A percentile compares a stretch with the other conserved stretches of the same genome.
These are phyloP conservation scores for Colletotrichum endophyticum DNA, from an alignment of 2,329 filamentous ascomycete species.

Conservation along the genomic window DNA sequence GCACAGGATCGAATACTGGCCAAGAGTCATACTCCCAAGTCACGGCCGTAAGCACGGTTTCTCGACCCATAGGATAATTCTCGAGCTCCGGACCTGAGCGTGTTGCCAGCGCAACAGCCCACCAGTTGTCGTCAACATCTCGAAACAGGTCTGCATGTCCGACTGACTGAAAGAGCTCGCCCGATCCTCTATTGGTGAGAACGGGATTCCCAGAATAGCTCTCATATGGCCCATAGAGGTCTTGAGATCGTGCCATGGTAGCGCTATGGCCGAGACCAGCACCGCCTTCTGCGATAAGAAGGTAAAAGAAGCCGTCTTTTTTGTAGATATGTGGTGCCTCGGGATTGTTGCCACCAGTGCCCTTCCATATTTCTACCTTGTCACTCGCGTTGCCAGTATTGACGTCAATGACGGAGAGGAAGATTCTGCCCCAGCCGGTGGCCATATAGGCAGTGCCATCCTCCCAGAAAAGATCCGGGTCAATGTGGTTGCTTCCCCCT, in stretches of 20 bases:
- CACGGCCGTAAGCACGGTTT: not conserved
- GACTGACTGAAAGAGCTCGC: constrained; percentile 33
- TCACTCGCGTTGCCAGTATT: not conserved
- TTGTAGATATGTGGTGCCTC: constrained; percentile 53
- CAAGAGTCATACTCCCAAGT: not conserved
- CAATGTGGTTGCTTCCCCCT: not conserved
- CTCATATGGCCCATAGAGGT: constrained; percentile 41
- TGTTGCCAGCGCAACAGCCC: not conserved
- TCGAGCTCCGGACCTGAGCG: not conserved
- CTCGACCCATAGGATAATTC: not conserved
- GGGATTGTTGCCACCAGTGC: not conserved
- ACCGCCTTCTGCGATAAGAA: constrained; percentile 50
- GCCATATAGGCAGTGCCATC: not conserved
- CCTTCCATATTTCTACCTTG: not conserved
- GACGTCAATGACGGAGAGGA: not conserved
- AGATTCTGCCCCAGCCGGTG: not conserved
- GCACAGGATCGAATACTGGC: not conserved
- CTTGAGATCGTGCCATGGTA: constrained; percentile 37
- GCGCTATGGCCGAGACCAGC: constrained; percentile 41
- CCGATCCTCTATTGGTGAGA: constrained; percentile 34
- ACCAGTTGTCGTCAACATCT: constrained; percentile 18
- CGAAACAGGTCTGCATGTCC: constrained; percentile 38
- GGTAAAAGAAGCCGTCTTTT: constrained; percentile 44
- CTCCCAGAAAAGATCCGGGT: not conserved
- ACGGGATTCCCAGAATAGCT: constrained; percentile 40